Evolutionary conservation across 2,329 filamentous ascomycete genomes (phyloP).

Genomic region (Ascocoryne sarcoides): DNA sequence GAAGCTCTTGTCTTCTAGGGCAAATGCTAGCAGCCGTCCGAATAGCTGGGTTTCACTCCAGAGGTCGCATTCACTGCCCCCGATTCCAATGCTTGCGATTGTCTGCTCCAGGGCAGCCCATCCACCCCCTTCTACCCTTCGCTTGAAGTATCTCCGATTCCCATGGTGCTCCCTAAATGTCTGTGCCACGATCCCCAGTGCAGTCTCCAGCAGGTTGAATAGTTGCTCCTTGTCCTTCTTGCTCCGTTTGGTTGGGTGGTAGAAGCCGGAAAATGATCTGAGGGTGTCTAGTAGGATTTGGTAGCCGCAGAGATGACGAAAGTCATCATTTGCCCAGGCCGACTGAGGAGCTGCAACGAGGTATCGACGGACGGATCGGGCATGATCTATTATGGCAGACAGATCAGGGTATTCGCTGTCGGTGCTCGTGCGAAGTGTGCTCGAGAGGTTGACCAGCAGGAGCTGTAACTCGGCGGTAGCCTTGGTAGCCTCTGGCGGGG

Average conservation of each 20-base stretch:
- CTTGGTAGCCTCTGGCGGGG: constrained; percentile 46
- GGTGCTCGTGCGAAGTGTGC: constrained; percentile 17
- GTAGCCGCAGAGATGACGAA: constrained; percentile 74
- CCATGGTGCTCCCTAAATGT: constrained; percentile 67
- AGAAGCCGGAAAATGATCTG: constrained; percentile 64
- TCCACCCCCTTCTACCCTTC: constrained; percentile 65
- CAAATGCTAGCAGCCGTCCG: constrained; percentile 72
- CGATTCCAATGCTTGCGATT: constrained; percentile 57
- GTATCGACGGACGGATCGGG: constrained; percentile 25
- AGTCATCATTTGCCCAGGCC: constrained; percentile 62
- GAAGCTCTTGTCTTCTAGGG: constrained; percentile 67
- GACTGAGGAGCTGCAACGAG: constrained; percentile 35
- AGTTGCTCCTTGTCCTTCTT: constrained; percentile 54
- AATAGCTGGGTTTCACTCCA: constrained; percentile 68
- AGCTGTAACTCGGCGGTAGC: constrained; percentile 49
- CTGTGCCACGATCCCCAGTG: constrained; percentile 61
- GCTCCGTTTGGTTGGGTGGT: constrained; percentile 56
- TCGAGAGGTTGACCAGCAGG: constrained; percentile 41
- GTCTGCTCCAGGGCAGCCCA: constrained; percentile 70
- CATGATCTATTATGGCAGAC: constrained; percentile 24
- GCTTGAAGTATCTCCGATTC: constrained; percentile 80
- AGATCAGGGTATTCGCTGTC: constrained; percentile 27
- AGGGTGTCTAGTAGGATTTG: constrained; percentile 62
- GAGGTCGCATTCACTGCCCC: constrained; percentile 57
- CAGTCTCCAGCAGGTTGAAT: constrained; percentile 60